Evolutionary conservation across 495 filamentous ascomycete species (phyloP).

Genomic region (Hypoxylon cercidicola): DNA sequence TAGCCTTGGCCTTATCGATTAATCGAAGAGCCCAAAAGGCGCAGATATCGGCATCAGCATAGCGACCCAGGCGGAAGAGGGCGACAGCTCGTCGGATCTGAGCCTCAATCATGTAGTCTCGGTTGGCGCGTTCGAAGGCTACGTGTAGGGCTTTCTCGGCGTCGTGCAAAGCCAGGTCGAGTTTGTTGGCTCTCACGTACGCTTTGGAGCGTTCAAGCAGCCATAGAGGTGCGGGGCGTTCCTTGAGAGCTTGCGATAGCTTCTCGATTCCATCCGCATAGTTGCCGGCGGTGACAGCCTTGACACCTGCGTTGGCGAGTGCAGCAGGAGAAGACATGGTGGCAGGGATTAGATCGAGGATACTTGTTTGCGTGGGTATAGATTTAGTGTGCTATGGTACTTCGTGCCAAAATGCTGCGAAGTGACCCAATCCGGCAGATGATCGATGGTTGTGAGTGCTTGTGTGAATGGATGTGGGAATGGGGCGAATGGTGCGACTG

Average conservation of each 20-base stretch:
- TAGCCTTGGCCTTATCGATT: conserved; percentile 54
- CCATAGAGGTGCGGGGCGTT: conserved; percentile 79
- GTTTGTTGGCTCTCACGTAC: conserved; percentile 68
- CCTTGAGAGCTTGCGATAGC: conserved; percentile 79
- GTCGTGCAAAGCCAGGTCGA: conserved; percentile 74
- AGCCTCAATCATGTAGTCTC: conserved; percentile 80
- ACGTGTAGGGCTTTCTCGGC: conserved; percentile 79
- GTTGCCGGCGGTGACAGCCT: conserved; percentile 71
- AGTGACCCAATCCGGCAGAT: not conserved
- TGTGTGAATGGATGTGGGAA: too few relatives aligned
- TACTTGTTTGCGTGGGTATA: too few relatives aligned
- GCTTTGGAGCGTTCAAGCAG: conserved; percentile 89
- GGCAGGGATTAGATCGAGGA: conserved; percentile 1
- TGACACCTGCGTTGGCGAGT: conserved; percentile 52
- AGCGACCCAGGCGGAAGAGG: conserved; percentile 74
- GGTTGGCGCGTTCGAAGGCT: conserved; percentile 77
- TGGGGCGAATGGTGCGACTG: too few relatives aligned
- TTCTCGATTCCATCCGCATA: conserved; percentile 73
- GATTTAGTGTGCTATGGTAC: not conserved
- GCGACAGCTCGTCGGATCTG: conserved; percentile 84
- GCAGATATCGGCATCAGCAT: conserved; percentile 79
- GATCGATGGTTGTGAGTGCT: not conserved
- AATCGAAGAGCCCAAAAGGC: conserved; percentile 72
- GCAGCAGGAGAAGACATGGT: conserved; percentile 41
- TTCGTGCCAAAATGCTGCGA: not conserved